Base-by-base conservation (phyloP, 2,329 filamentous ascomycete genomes). In the Phialophora expanda region DNA sequence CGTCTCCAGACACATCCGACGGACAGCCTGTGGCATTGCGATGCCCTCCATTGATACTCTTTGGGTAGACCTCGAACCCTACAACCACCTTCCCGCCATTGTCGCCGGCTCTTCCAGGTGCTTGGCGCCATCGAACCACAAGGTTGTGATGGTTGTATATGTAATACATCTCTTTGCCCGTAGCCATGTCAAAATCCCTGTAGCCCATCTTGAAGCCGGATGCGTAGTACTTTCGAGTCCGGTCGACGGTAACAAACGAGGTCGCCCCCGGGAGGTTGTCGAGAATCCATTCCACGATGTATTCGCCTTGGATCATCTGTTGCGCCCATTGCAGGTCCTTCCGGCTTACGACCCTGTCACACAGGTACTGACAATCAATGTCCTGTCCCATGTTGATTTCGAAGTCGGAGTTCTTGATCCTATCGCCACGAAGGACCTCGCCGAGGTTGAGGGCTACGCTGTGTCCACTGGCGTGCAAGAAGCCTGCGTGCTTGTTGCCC, bases 271-370 rank as follows among this genome's bases (percentile, higher is more conserved):
- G 92, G 9, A 97, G 83, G 73, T 96, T 96, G 77, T 97, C 92
- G 69, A 95, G 90, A 71, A 96, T 96, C 93, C 92, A 96, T 78
- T 96, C 92, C 1, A 89, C 89, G n/a, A 95, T 88, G 76, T 95
- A 96, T 41, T 90, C 91, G 61, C 93, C 86, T 67, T 85, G 85
- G 46, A 96, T 89, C 73, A 96, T 80, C 68, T 93, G 83, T 71
- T 85, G 86, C 4, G 90, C 90, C 75, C 87, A 86, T 72, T 85
- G 84, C 65, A 96, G 77, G 55, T 89, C 89, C 54, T 83, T 82
- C 46, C 86, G 84, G 68, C 86, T 85, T 17, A 95, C 82, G 62
- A 89, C 84, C 58, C 84, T 84, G 44, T 85, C 89, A 79, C 93
- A 95, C 11, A 96, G 84, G 72, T 88, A 85, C 67, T 85, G 87